A percentile compares a stretch with the other conserved stretches of the same genome.
These are phyloP conservation scores for Fistulifera solaris DNA, from an alignment of 108 stramenopile species.

Conservation along the genomic window DNA sequence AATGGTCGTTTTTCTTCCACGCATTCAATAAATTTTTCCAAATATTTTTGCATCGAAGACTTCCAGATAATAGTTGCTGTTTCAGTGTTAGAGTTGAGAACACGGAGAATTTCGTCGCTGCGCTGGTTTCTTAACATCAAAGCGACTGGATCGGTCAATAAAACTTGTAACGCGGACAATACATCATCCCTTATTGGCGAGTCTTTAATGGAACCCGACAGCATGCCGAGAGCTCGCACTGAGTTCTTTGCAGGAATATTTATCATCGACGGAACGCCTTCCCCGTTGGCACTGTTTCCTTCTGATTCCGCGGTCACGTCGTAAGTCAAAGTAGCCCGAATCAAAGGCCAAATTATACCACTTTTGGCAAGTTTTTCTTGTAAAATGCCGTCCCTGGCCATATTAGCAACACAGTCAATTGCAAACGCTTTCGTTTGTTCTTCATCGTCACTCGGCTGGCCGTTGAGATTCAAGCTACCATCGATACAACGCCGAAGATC, in stretches of 20 bases:
- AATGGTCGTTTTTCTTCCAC: slow-evolving; percentile 28
- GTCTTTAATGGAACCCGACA: slow-evolving; percentile 50
- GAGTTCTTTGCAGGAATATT: slow-evolving; percentile 55
- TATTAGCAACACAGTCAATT: slow-evolving; percentile 49
- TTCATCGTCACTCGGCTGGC: slow-evolving; percentile 13
- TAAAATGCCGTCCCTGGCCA: slow-evolving; percentile 27
- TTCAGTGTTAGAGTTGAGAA: slow-evolving; percentile 55
- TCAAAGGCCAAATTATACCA: slow-evolving; percentile 57
- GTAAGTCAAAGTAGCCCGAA: slow-evolving; percentile 38
- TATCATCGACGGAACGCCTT: background rate
- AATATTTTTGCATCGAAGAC: slow-evolving; percentile 52
- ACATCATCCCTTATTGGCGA: slow-evolving; percentile 33
- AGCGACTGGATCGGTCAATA: slow-evolving; percentile 58
- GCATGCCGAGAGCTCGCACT: slow-evolving; percentile 49
- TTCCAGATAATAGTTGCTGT: slow-evolving; percentile 65
- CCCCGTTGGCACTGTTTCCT: slow-evolving; percentile 38
- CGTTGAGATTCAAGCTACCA: slow-evolving; percentile 8
- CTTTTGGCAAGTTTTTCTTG: slow-evolving; percentile 39
- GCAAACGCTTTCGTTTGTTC: slow-evolving; percentile 37
- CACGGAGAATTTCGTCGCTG: slow-evolving; percentile 39
- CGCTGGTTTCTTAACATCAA: slow-evolving; percentile 46
- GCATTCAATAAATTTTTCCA: slow-evolving; percentile 28
- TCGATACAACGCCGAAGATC: slow-evolving; percentile 37
- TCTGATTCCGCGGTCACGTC: slow-evolving; percentile 46
- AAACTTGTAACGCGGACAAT: slow-evolving; percentile 21